Evolutionary conservation across 768 basidiomycete species (phyloP), one percentile per base, ranked within the genome.

Genomic region (Fomitopsis pulvina): DNA sequence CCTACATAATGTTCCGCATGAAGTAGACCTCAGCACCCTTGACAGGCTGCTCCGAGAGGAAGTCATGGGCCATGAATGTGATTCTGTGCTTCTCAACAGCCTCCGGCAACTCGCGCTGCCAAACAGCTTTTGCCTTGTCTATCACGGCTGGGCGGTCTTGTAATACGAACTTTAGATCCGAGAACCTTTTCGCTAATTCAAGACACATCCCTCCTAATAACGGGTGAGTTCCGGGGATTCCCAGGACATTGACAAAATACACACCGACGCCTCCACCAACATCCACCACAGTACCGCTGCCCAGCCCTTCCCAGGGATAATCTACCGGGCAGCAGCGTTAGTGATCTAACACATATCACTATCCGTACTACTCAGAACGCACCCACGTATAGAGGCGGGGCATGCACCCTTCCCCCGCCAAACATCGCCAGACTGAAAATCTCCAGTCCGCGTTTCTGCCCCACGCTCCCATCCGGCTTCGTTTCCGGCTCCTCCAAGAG

Each of bases 111-210:
- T 51, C 45, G 8, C n/a, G 18, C 39, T 47, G 16, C 50, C 53
- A 54, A 2, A 54, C 29, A 1, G n/a, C 39, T 27, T 43, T 27
- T 0, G 55, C 59, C 18, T 50, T 32, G 29, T 48, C 48, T 7
- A 58, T 50, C 0, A 52, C 55, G 1, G 52, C 43, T 4, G 47
- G 42, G 11, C 57, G 49, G 41, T 62, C 60, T 38, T 62, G 57
- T 21, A 56, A 39, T 2, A 60, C 45, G 39, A 59, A 53, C 14
- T 54, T 30, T 26, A 60, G 38, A 12, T 56, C 29, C 3, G 48
- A 50, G 41, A 53, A 52, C 18, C 41, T 48, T 48, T 54, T 54
- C 21, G 47, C 42, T n/a, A 60, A 32, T 14, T 51, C 53, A 9
- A 51, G 46, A 32, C 48, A 24, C 40, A 54, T 38, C 5, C 53